Conservation (phyloP, 331 rosid species). For the Erythrophleum ivorense region DNA sequence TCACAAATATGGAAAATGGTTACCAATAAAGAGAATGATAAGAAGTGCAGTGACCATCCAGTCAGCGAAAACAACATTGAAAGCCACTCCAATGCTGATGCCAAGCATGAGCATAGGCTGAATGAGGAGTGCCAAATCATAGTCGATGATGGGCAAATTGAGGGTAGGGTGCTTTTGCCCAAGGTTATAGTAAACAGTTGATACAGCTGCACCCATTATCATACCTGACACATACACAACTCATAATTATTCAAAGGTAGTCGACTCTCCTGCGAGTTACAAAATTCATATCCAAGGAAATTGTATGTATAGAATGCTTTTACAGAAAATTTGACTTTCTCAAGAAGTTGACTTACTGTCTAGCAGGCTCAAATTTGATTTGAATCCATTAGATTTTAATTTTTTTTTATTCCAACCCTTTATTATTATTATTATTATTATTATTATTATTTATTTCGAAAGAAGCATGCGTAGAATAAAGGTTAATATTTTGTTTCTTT, state of each 20-base stretch:
- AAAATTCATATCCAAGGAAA: not conserved
- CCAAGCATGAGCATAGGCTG: constrained; percentile 89
- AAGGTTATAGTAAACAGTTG: constrained; percentile 70
- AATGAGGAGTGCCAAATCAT: constrained; percentile 70
- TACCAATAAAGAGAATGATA: constrained; percentile 70
- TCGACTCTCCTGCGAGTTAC: not conserved
- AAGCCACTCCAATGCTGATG: constrained; percentile 74
- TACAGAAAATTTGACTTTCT: not conserved
- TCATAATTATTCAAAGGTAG: not conserved
- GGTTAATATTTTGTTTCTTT: no score
- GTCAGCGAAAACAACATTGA: constrained; percentile 69
- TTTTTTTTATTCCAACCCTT: no score
- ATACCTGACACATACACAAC: constrained; percentile 54
- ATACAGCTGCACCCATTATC: constrained; percentile 75
- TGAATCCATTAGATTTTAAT: no score
- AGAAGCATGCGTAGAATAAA: no score
- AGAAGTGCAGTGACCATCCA: constrained; percentile 84
- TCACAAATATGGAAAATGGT: not conserved
- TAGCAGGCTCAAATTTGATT: no score
- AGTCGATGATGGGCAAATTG: constrained; percentile 71
- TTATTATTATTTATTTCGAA: no score
- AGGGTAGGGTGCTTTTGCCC: constrained; percentile 68
- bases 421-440: no score
- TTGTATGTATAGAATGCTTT: no score
- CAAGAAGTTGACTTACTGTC: no score